These are phyloP conservation scores for Candida oleophila DNA, from an alignment of 805 yeast genomes.

Conservation along the genomic window DNA sequence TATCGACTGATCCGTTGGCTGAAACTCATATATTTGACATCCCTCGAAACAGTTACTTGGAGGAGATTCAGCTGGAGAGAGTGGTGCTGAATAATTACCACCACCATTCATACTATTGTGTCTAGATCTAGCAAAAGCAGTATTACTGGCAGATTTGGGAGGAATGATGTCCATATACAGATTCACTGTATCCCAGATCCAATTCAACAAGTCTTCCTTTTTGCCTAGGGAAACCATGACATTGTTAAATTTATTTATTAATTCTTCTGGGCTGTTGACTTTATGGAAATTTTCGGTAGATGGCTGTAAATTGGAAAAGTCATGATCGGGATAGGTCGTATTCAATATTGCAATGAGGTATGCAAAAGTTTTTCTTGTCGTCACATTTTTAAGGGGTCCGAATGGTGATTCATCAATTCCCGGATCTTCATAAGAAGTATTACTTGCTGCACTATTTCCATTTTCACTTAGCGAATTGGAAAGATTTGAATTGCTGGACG, in stretches of 20 bases:
- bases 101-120: constrained; percentile 20
- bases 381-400: constrained; percentile 85
- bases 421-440: constrained; percentile 11
- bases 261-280: constrained; percentile 39
- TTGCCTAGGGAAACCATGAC: constrained; percentile 56
- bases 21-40: constrained; percentile 64
- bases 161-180: constrained; percentile 69
- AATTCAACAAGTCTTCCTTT: constrained; percentile 44
- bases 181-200: constrained; percentile 89
- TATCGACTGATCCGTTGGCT: constrained; percentile 59
- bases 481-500: constrained; percentile 6
- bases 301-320: constrained; percentile 85
- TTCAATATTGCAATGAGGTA: constrained; percentile 87
- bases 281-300: constrained; percentile 51
- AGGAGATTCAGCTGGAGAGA: constrained; percentile 16
- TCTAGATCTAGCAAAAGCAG: constrained; percentile 18
- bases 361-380: constrained; percentile 86
- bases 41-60: constrained; percentile 28
- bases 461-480: constrained; percentile 22
- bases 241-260: constrained; percentile 71
- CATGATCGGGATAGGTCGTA: constrained; percentile 94
- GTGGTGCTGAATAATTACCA: constrained; percentile 4
- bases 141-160: constrained; percentile 18
- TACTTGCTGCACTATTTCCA: constrained; percentile 5
- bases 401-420: constrained; percentile 64